These are phyloP conservation scores for Niveomyces coronatus DNA, from an alignment of 2,329 filamentous ascomycete genomes.

Conservation along the genomic window DNA sequence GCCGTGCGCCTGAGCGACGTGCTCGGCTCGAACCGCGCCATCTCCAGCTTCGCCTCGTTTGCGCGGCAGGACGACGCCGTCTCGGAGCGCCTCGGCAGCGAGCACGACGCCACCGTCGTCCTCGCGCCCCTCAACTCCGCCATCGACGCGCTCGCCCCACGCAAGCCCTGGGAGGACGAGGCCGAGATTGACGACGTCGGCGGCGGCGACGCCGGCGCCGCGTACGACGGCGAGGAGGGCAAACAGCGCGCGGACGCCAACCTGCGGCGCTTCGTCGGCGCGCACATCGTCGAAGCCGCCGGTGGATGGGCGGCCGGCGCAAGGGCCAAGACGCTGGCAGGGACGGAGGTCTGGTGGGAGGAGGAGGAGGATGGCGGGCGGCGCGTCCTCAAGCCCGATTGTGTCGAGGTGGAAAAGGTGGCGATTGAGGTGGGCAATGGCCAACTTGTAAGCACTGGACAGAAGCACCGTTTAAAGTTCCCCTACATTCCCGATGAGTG, in stretches of 20 bases:
- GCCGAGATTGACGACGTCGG: conserved; percentile 61
- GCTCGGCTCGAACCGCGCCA: conserved; percentile 64
- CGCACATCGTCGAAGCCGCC: conserved; percentile 70
- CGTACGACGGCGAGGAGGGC: conserved; percentile 67
- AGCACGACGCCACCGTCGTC: conserved; percentile 63
- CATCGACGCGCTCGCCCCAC: conserved; percentile 63
- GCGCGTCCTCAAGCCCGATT: conserved; percentile 66
- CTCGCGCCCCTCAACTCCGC: conserved; percentile 80
- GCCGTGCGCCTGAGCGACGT: conserved; percentile 72
- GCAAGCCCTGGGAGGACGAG: conserved; percentile 79
- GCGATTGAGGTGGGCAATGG: conserved; percentile 75
- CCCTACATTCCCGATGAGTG: neutral
- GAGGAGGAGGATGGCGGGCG: conserved; percentile 54
- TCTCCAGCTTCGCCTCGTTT: conserved; percentile 78
- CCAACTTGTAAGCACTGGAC: conserved; percentile 49
- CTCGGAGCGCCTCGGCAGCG: conserved; percentile 56
- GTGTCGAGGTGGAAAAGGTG: conserved; percentile 65
- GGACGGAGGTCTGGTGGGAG: conserved; percentile 74
- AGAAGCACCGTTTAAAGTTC: neutral
- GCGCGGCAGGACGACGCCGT: conserved; percentile 65
- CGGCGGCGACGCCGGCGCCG: conserved; percentile 55
- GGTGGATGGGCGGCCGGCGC: conserved; percentile 62
- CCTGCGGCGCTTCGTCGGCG: conserved; percentile 70
- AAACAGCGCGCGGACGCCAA: conserved; percentile 69
- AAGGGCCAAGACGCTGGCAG: conserved; percentile 54